Conservation (phyloP, 1,139 yeast genomes). For the Eremothecium cymbalariae region DNA sequence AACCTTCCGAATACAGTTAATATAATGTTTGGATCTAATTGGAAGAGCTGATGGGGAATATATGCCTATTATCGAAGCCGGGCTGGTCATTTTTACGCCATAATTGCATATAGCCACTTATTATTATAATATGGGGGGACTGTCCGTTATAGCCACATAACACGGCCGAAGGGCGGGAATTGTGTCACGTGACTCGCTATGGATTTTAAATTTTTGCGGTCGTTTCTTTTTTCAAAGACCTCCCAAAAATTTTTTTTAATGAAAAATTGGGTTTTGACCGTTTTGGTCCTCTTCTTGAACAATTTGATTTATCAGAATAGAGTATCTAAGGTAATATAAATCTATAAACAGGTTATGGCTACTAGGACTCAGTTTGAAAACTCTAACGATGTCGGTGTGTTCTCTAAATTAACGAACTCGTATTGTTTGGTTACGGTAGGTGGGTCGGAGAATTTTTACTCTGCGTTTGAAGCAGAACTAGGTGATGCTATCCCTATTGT, state of each 20-base stretch:
- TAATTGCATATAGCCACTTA: too few relatives aligned
- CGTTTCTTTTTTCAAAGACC: constrained; percentile 6
- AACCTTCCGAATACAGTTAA: too few relatives aligned
- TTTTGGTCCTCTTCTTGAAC: too few relatives aligned
- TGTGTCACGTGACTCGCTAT: neutral
- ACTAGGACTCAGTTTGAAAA: constrained; percentile 78
- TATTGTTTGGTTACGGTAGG: constrained; percentile 96
- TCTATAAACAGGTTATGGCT: too few relatives aligned
- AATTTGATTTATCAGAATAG: constrained; percentile 3
- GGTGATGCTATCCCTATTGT: constrained; percentile 95
- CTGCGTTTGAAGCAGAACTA: constrained; percentile 94
- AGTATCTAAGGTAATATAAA: constrained; percentile 4
- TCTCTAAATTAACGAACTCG: constrained; percentile 91
- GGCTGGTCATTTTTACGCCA: too few relatives aligned
- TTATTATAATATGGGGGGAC: too few relatives aligned
- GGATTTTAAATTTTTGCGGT: constrained; percentile 6
- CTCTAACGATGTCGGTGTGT: constrained; percentile 97
- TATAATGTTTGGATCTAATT: too few relatives aligned
- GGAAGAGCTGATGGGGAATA: too few relatives aligned
- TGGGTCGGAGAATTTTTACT: constrained; percentile 94
- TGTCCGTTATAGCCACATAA: too few relatives aligned
- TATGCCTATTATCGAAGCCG: too few relatives aligned
- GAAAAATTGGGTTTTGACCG: too few relatives aligned
- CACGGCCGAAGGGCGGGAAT: neutral
- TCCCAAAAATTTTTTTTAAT: too few relatives aligned